Base-by-base conservation (phyloP, 345 rosid species). In the Gossypium stocksii region DNA sequence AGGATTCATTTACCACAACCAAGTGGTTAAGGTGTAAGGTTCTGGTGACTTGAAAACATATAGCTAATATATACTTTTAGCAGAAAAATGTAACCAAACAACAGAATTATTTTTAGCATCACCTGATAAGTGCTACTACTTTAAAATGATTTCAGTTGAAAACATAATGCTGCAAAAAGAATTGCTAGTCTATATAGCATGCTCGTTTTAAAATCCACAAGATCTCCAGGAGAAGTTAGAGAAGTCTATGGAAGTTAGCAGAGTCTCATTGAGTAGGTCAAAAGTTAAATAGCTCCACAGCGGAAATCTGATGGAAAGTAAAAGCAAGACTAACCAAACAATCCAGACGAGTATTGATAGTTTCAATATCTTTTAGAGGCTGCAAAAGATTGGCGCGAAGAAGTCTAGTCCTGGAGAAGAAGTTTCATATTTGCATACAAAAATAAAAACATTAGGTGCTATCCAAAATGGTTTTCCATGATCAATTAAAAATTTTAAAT, bases 361-460 rank as follows among this genome's bases (percentile, higher is more conserved):
- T 94, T 86, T 89, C 91, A 58, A 87, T 87, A 82, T 94, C 98
- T 86, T 92, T 94, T 78, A 92, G 77, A 73, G 98, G 98, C 91
- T 94, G 98, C 83, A 94, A 83, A 76, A 94, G 88, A 83, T 94
- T 94, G 77, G 98, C 98, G 57, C 98, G 95, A 52, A 94, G 97
- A 82, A 94, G 94, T 82, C 98, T 88, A 74, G 97, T 89, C 90
- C 98, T 94, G 90, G 66, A 76, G 77, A 86, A 75, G 77, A 80
- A 62, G 77, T 77, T 70, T 44, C 53, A 75, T 16, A 67, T 73
- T 58, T 74, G 62, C n/a, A 23, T 2, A 9, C 9, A 16, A 15
- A 73, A 41, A 5, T 19, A 34, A 65, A n/a, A 52, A 69, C 29
- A 27, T 8, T 73, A 68, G 48, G 45, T 38, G 11, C 62, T 7